phyloP scores from a whole-genome alignment of 139 green algal species.

The Ettlia oleoabundans region DNA sequence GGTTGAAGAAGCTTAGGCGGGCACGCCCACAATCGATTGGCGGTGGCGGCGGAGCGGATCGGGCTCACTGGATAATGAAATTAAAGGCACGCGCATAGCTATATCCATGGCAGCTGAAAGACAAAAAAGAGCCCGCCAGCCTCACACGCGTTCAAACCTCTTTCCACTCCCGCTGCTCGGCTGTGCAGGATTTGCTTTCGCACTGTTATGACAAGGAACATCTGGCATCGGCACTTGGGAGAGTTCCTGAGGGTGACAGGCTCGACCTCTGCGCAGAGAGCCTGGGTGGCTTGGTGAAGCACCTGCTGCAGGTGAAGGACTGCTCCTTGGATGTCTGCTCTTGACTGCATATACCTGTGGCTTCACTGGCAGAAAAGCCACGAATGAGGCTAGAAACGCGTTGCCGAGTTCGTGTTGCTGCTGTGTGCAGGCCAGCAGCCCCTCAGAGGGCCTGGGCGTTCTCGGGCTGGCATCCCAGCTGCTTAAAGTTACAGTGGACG shows the following conservation, averaged over 20 bases:
- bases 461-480: not conserved
- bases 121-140: not conserved
- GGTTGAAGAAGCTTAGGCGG: not conserved
- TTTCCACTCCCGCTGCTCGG: not conserved
- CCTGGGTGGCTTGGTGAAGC: not conserved
- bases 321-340: not conserved
- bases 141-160: not conserved
- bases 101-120: not conserved
- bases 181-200: constrained; percentile 15
- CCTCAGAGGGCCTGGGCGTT: no score
- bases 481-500: not conserved
- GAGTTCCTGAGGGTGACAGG: not conserved
- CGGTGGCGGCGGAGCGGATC: not conserved
- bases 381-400: not conserved
- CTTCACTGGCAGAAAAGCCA: not conserved
- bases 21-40: not conserved
- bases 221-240: not conserved
- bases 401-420: no score
- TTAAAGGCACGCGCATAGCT: not conserved
- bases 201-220: not conserved
- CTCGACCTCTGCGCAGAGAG: not conserved
- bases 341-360: not conserved
- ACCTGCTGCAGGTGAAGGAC: not conserved
- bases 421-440: no score
- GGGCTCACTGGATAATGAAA: no score